Percentiles rank a stretch among this genome's conserved stretches.
phyloP scores from a whole-genome alignment of 2,329 filamentous ascomycete genomes.

The Aspergillus intermedius region DNA sequence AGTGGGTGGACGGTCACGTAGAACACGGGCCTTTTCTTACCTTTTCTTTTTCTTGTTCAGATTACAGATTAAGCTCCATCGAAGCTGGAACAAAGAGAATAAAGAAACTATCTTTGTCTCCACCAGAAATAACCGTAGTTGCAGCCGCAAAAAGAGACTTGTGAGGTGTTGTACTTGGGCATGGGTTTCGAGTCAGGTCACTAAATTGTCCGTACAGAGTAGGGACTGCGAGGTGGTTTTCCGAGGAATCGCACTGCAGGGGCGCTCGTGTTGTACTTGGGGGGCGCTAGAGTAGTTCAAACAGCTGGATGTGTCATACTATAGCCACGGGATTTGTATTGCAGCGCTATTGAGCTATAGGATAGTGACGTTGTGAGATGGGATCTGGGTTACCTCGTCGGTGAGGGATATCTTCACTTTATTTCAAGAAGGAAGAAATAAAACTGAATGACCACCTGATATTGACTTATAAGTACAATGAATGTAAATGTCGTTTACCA shows the following conservation, averaged over 20 bases:
- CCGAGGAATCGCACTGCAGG: not conserved
- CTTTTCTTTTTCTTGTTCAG: not conserved
- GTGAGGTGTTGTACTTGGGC: not conserved
- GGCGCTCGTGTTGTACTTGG: not conserved
- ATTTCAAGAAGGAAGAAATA: not conserved
- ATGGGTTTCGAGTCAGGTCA: not conserved
- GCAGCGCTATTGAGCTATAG: too few relatives aligned
- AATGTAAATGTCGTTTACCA: not conserved
- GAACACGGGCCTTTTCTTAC: too few relatives aligned
- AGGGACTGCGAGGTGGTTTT: not conserved
- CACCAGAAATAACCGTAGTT: not conserved
- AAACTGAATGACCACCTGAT: not conserved
- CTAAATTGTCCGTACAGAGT: not conserved
- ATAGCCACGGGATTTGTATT: not conserved
- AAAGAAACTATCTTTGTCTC: not conserved
- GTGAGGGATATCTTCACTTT: not conserved
- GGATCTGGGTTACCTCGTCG: not conserved
- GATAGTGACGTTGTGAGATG: not conserved
- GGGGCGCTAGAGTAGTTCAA: not conserved
- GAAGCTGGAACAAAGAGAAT: not conserved
- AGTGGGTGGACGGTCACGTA: too few relatives aligned
- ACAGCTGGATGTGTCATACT: not conserved
- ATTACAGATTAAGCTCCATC: not conserved
- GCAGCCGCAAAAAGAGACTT: not conserved
- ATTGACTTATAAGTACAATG: not conserved